These are phyloP conservation scores for Toxoplasma gondii DNA, from an alignment of 169 alveolate genomes.

Conservation along the genomic window DNA sequence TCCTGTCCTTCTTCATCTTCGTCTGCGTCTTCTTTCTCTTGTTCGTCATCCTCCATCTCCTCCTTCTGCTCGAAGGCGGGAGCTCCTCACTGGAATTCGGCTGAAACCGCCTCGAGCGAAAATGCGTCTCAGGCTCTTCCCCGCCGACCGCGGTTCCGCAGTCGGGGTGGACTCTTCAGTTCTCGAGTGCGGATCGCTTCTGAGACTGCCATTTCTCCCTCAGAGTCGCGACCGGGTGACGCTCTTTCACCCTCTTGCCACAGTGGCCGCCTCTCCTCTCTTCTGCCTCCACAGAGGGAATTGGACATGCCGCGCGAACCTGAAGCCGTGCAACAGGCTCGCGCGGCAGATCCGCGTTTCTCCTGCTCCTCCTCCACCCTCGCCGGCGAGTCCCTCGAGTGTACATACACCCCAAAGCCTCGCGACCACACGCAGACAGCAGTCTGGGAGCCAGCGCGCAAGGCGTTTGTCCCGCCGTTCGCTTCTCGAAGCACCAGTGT, in stretches of 20 bases:
- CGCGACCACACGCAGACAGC: background rate
- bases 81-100: background rate
- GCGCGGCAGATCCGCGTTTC: background rate
- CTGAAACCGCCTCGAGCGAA: background rate
- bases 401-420: background rate
- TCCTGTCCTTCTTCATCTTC: background rate
- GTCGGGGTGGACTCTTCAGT: conserved; percentile 33
- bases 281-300: background rate
- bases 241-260: background rate
- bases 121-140: background rate
- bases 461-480: background rate
- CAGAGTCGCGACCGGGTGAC: background rate
- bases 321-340: background rate
- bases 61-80: no score
- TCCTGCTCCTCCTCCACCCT: background rate
- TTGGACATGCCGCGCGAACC: background rate
- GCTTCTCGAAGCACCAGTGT: background rate
- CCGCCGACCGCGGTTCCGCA: background rate
- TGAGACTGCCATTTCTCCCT: background rate
- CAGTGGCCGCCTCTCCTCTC: background rate
- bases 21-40: background rate
- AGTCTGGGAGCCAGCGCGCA: background rate
- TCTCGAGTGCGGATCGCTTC: background rate
- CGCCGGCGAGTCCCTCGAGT: background rate
- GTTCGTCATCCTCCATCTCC: background rate